Percentiles rank a stretch among this genome's conserved stretches.
These are phyloP conservation scores for Prunus fruticosa DNA, from an alignment of 306 rosid genomes.

Conservation along the genomic window DNA sequence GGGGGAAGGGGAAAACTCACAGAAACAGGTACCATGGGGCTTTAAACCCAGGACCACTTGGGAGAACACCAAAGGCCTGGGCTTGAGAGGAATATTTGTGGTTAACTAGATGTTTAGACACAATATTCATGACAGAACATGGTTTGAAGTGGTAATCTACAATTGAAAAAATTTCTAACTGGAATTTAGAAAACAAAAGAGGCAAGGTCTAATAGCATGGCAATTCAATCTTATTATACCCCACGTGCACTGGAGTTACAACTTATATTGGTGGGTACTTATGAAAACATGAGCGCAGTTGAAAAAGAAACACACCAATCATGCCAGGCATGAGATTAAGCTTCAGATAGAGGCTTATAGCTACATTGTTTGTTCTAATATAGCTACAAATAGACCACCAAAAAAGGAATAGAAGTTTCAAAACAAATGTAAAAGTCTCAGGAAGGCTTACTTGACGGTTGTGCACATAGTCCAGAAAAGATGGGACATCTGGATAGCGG, in stretches of 20 bases:
- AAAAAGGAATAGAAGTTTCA: background rate
- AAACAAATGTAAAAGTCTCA: background rate
- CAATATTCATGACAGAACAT: background rate
- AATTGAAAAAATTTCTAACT: background rate
- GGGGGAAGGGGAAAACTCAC: no score
- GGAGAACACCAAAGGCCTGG: no score
- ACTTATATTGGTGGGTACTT: background rate
- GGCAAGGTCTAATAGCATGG: background rate
- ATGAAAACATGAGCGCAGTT: background rate
- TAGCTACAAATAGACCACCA: background rate
- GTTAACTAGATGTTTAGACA: background rate
- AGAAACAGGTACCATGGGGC: no score
- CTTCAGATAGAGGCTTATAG: background rate
- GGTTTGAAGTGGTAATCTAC: background rate
- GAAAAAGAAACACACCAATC: background rate
- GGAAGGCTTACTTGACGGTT: slow-evolving; percentile 72
- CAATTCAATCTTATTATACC: background rate
- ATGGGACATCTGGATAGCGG: slow-evolving; percentile 90
- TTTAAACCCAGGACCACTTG: no score
- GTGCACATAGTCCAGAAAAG: slow-evolving; percentile 89
- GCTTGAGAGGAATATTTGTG: background rate
- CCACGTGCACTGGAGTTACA: background rate
- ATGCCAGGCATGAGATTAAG: background rate
- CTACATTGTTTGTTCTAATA: background rate
- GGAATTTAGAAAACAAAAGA: background rate